Base-by-base conservation (phyloP, 441 rosid genomes). In the Cnidoscolus chayamansa region DNA sequence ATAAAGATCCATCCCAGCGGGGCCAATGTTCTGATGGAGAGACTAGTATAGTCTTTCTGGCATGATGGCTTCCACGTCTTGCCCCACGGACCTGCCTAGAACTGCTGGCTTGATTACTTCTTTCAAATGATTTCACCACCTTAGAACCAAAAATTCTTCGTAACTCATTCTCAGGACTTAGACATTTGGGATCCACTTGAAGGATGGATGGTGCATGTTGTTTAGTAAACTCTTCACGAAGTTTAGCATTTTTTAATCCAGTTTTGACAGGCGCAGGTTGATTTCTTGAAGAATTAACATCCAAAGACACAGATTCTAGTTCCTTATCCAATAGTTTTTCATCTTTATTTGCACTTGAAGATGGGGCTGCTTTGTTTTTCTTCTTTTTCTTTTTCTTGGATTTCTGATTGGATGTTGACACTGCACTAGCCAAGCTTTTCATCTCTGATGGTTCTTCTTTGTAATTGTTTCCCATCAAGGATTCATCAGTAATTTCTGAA, bases 331-430 rank as follows among this genome's bases (percentile, higher is more conserved):
- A 69, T 1, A 68, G 62, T 35, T 47, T 70, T 15, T 81, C 86
- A 71, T 48, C 60, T 77, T 82, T 84, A 50, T 69, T 73, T 4
- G 77, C 45, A 73, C 49, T 78, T 55, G 82, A 65, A 74, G 83
- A n/a, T 48, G 76, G 68, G 65, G 68, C 83, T 70, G 83, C 86
- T 79, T 89, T 93, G 76, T 60, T 70, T 76, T 85, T 93, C 88
- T 91, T 93, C 85, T 89, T 90, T 64, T 91, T 93, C 89, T 92
- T 90, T 60, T 89, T 92, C 90, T 89, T 93, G 16, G 86, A 81
- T 84, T 86, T 86, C 53, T 72, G 71, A 67, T 79, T 87, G 63
- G 85, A 80, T 37, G 81, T 63, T 37, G 81, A 45, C 73, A 72
- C 78, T 54, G 0, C 63, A 71, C 57, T 73, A 40, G 56, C 35